Conservation (phyloP, 257 asterid genomes). For the Scutellaria barbata region DNA sequence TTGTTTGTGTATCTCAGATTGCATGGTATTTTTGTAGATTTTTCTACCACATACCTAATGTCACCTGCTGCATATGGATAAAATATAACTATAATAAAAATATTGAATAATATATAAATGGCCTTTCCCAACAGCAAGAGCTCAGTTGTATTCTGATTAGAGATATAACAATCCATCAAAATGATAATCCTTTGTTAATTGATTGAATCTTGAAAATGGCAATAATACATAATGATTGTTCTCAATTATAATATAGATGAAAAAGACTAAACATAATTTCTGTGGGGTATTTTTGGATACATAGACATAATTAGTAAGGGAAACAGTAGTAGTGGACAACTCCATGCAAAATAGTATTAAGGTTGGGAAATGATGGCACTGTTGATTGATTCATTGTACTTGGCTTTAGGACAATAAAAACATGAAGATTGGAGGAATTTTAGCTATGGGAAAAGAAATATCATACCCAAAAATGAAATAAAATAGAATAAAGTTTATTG, state of each 20-base stretch:
- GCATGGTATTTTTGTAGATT: conserved; percentile 21
- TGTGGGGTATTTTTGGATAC: conserved; percentile 19
- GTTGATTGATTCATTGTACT: conserved; percentile 50
- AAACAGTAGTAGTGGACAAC: conserved; percentile 16
- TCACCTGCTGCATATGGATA: conserved; percentile 32
- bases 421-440: conserved; percentile 43
- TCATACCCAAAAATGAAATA: background rate
- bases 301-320: background rate
- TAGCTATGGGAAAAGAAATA: conserved; percentile 13
- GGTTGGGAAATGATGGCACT: conserved; percentile 42
- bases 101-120: background rate
- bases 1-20: background rate
- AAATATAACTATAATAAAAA: background rate
- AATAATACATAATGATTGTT: conserved; percentile 16
- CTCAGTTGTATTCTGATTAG: background rate
- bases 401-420: conserved; percentile 42
- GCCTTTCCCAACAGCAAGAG: conserved; percentile 29
- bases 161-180: too few species aligned
- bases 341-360: conserved; percentile 20
- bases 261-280: conserved; percentile 28
- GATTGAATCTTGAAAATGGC: background rate
- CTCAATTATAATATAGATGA: conserved; percentile 27
- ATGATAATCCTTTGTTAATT: conserved; percentile 7
- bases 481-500: background rate
- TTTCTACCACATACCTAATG: conserved; percentile 14